A percentile compares a stretch with the other conserved stretches of the same genome.
These are phyloP conservation scores for Backusella tarrabulga DNA, from an alignment of 192 early-diverging fungal genomes.

Conservation along the genomic window DNA sequence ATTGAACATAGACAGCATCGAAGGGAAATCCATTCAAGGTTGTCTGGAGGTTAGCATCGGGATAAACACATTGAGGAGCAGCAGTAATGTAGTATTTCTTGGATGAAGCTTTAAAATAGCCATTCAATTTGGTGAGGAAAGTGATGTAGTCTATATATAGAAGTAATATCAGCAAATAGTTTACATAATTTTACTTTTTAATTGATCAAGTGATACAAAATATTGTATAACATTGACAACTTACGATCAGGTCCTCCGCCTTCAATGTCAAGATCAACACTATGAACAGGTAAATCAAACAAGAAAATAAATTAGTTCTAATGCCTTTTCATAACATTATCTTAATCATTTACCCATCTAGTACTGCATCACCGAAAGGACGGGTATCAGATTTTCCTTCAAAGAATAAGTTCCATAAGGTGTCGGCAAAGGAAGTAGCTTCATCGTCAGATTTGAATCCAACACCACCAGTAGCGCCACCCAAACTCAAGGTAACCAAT, in stretches of 20 bases:
- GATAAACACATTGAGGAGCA: constrained; percentile 64
- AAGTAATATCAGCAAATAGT: background rate
- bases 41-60: constrained; percentile 56
- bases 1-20: constrained; percentile 64
- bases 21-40: constrained; percentile 54
- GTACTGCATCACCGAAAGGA: constrained; percentile 58
- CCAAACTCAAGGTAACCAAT: constrained; percentile 59
- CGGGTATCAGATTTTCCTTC: constrained; percentile 53
- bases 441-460: constrained; percentile 45
- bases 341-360: constrained; percentile 44
- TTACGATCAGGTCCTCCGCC: constrained; percentile 46
- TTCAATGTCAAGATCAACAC: constrained; percentile 66
- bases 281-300: background rate
- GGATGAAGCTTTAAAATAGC: constrained; percentile 41
- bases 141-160: constrained; percentile 46
- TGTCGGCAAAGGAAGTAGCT: constrained; percentile 52
- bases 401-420: constrained; percentile 58
- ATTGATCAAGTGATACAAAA: background rate
- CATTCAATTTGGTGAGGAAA: constrained; percentile 47
- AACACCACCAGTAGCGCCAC: constrained; percentile 62
- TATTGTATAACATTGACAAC: background rate
- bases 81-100: constrained; percentile 59
- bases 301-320: background rate
- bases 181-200: background rate
- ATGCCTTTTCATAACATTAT: background rate